Percentiles rank a stretch among this genome's conserved stretches.
phyloP scores from a whole-genome alignment of 163 green algal species.

The Chlamydomonas reinhardtii region DNA sequence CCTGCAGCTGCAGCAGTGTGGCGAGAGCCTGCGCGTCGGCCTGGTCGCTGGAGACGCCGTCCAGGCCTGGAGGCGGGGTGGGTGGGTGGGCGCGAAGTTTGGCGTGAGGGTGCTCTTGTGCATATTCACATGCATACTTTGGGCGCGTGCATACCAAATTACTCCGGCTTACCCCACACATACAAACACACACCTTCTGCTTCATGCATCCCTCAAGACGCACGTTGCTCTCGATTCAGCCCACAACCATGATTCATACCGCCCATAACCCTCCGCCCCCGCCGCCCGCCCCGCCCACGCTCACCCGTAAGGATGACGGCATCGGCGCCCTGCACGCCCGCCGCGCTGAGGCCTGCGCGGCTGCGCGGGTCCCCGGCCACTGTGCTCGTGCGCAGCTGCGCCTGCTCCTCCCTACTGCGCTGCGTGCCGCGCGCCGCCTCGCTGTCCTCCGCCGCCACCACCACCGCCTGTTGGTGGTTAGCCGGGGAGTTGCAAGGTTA shows the following conservation, averaged over 20 bases:
- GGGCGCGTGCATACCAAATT: too few relatives aligned
- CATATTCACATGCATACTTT: too few relatives aligned
- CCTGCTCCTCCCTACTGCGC: not conserved
- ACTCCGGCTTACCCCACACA: too few relatives aligned
- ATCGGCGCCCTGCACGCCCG: slow-evolving; percentile 6
- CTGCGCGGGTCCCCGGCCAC: slow-evolving; percentile 13
- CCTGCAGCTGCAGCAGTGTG: slow-evolving; percentile 45
- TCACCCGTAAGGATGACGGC: slow-evolving; percentile 31
- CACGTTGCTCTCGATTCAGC: too few relatives aligned
- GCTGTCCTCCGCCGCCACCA: slow-evolving; percentile 8
- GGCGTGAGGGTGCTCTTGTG: too few relatives aligned
- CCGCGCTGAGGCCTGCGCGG: not conserved
- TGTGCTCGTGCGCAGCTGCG: not conserved
- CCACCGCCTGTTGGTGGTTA: not conserved
- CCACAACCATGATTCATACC: too few relatives aligned
- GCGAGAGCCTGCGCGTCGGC: slow-evolving; percentile 33
- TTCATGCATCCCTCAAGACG: too few relatives aligned
- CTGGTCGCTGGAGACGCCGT: not conserved
- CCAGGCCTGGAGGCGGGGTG: not conserved
- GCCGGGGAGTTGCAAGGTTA: too few relatives aligned
- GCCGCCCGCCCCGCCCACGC: not conserved
- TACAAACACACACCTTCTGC: too few relatives aligned
- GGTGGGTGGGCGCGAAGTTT: too few relatives aligned
- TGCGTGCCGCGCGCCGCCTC: not conserved
- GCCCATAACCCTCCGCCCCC: too few relatives aligned